Base-by-base conservation (phyloP, 1,284 basidiomycete species). In the Cutaneotrichosporon sp. region DNA sequence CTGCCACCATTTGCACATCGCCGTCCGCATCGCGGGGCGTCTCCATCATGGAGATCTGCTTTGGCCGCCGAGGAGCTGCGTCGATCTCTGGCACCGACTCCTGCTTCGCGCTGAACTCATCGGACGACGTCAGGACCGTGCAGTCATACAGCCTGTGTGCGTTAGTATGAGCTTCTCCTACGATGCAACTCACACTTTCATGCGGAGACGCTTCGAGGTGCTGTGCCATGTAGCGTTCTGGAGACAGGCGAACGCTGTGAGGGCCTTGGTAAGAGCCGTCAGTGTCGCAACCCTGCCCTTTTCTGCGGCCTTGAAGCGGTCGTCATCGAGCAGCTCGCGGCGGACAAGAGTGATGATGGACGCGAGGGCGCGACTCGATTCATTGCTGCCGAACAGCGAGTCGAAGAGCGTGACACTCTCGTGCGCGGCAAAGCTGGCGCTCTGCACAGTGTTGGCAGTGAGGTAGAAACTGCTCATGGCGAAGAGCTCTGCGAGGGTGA, bases 401-500 rank as follows among this genome's bases (percentile, higher is more conserved):
- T 80, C 79, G 54, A 80, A 70, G 40, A 79, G 66, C 8, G 74
- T 69, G 17, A 80, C 79, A 2, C 75, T 76, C 56, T 79, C 78
- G 54, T 78, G 73, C 0, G 79, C 79, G 12, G 76, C 76, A 9
- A 66, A 55, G 54, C 73, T 73, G 1, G 70, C 71, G 2, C 70
- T 69, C 15, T 66, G 56, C 18, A 77, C 54, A 1, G 71, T 68
- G 34, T 68, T 70, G 17, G 69, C 62, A 0, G 76, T 76, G 46
- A 80, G 70, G 61, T 76, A 75, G 62, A 80, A 77, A 5, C 77
- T 74, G 23, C 76, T 74, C 76, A 79, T 77, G 41, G 78, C 65
- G 56, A 80, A 79, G 23, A 80, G 72, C 56, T 80, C 79, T 18
- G 77, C 76, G 40, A 80, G 67, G 12, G 78, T 78, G 59, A 80